phyloP scores from a whole-genome alignment of 176 grass and related monocot species.

The Rhynchospora breviuscula region DNA sequence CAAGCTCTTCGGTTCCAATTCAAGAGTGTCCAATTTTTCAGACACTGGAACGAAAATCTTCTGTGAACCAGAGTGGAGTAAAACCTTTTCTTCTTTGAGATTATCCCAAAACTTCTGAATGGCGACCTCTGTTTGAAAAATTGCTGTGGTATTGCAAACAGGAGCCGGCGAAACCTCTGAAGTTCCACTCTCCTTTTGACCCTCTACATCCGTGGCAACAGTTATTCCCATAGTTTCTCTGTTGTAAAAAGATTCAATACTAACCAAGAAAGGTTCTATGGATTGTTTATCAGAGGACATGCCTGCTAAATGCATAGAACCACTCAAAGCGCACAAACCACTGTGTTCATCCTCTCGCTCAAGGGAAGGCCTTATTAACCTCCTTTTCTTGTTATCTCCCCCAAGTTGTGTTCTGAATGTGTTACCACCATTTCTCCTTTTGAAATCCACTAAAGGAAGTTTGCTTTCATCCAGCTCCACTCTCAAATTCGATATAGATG shows the following conservation, averaged over 20 bases:
- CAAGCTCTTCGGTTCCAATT: background rate
- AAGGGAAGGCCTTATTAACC: too few relatives aligned
- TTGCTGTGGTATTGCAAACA: background rate
- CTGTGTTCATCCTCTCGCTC: too few relatives aligned
- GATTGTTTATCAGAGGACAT: conserved; percentile 4
- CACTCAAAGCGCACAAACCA: too few relatives aligned
- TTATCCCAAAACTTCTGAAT: too few relatives aligned
- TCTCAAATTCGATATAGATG: too few relatives aligned
- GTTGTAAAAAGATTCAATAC: background rate
- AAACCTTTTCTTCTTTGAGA: too few relatives aligned
- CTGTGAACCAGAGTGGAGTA: background rate
- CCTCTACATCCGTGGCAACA: background rate
- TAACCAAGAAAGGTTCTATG: background rate
- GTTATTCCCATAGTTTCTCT: background rate
- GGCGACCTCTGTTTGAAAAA: too few relatives aligned
- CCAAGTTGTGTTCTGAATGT: too few relatives aligned
- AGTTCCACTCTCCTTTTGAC: background rate
- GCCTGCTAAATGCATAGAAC: background rate
- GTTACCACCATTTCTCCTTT: too few relatives aligned
- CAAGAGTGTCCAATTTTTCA: background rate
- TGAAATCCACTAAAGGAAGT: too few relatives aligned
- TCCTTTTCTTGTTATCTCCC: too few relatives aligned
- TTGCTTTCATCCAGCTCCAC: too few relatives aligned
- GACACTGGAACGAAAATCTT: background rate
- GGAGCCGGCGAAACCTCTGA: background rate